Conservation (phyloP, 2,329 filamentous ascomycete species). For the Fusarium hostae region DNA sequence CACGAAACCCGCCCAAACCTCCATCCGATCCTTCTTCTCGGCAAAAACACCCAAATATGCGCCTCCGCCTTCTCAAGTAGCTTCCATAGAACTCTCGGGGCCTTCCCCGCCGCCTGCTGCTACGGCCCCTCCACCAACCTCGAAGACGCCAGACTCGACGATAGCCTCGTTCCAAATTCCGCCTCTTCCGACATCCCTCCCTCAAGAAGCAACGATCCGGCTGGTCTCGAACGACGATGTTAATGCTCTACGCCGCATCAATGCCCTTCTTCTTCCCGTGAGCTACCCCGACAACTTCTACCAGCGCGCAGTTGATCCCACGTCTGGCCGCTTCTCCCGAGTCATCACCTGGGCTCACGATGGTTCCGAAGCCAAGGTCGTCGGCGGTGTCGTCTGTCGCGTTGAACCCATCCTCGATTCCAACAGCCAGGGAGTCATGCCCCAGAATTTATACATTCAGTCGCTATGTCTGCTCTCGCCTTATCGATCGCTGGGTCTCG, state of each 20-base stretch:
- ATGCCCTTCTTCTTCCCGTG: constrained; percentile 71
- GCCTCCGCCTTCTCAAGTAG: constrained; percentile 47
- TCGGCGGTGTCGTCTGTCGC: constrained; percentile 72
- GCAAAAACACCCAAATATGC: constrained; percentile 56
- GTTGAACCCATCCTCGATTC: constrained; percentile 57
- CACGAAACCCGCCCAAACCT: constrained; percentile 59
- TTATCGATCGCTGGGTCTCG: constrained; percentile 69
- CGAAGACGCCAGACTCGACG: constrained; percentile 31
- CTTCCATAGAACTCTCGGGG: constrained; percentile 35
- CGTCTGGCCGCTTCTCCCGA: constrained; percentile 66
- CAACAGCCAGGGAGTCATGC: constrained; percentile 22
- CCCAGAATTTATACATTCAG: constrained; percentile 70
- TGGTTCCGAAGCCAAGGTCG: constrained; percentile 58
- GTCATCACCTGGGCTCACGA: constrained; percentile 67
- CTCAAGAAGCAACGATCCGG: constrained; percentile 64
- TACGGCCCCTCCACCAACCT: constrained; percentile 45
- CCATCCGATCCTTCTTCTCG: constrained; percentile 72
- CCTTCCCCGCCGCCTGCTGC: constrained; percentile 34
- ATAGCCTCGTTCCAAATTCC: constrained; percentile 38
- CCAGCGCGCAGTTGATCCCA: constrained; percentile 62
- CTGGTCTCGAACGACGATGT: constrained; percentile 63
- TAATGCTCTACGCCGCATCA: constrained; percentile 70
- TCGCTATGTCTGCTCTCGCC: constrained; percentile 72
- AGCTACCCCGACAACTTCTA: constrained; percentile 74
- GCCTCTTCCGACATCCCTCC: constrained; percentile 50